Evolutionary conservation across 306 rosid genomes (phyloP), one percentile per base, ranked within the genome.

Genomic region (Citrullus mucosospermus): DNA sequence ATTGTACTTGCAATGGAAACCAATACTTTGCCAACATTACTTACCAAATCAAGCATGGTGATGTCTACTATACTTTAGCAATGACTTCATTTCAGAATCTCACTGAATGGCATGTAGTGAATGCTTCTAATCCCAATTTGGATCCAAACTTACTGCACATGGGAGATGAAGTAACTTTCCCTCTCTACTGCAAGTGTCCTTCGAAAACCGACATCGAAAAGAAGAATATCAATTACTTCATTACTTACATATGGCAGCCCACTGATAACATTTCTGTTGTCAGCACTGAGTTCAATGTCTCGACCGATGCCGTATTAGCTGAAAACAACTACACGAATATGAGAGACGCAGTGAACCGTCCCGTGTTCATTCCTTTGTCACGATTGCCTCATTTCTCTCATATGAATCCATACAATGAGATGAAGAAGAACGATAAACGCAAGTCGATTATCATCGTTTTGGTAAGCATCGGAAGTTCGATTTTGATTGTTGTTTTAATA

Each of bases 161-260:
- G 18, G 90, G 88, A 18, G 53, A 69, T 76, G 41, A 88, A 83
- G 83, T 91, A 20, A 79, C 79, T 4, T 78, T 90, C 70, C 97
- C 96, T 80, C 83, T 90, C 85, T 84, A 85, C 85, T 90, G 98
- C 73, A 85, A 78, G 58, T 93, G 96, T 81, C 92, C 96, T 53
- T 88, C 96, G 3, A 83, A 88, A 78, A 81, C 72, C 9, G 86
- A 81, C 15, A 10, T 66, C 10, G 79, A 80, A 43, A 81, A 83
- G 28, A 83, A 87, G 28, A 83, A 87, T 62, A 83, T 86, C 20
- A 66, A 84, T 38, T 34, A 83, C 83, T 81, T 89, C 34, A 85
- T 91, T 43, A 89, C 94, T 5, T 86, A 89, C 67, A 84, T 91
- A 44, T 93, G 98, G 98, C 88, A 87, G 78, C 81, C 83, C 15